phyloP scores from a whole-genome alignment of 805 yeast genomes.

The Metschnikowia proteae region DNA sequence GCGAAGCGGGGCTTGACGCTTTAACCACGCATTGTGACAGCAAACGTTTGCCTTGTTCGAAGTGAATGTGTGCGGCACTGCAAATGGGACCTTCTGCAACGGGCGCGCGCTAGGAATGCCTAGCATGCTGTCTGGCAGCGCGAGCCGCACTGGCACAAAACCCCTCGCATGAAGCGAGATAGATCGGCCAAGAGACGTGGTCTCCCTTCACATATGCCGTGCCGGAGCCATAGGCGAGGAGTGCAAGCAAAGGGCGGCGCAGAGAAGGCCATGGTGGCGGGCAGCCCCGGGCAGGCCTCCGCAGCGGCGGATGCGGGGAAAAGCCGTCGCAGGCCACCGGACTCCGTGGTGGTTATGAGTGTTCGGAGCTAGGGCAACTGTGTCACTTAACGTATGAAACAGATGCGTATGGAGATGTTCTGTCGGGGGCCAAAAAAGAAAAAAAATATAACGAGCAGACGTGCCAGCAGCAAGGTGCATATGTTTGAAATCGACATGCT shows the following conservation, averaged over 20 bases:
- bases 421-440: background rate
- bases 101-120: constrained; percentile 1
- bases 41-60: background rate
- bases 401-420: background rate
- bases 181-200: background rate
- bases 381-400: background rate
- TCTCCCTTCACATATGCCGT: background rate
- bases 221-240: background rate
- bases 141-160: constrained; percentile 1
- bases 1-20: background rate
- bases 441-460: background rate
- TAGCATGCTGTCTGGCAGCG: background rate
- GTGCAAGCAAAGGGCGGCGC: background rate
- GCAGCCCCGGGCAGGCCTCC: too few relatives aligned
- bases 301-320: too few relatives aligned
- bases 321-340: too few relatives aligned
- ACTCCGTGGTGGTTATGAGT: background rate
- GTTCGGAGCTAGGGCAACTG: background rate
- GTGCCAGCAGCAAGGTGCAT: background rate
- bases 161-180: constrained; percentile 4
- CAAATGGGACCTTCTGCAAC: constrained; percentile 1
- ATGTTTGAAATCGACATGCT: constrained; percentile 2
- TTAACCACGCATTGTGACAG: background rate
- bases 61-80: constrained; percentile 1
- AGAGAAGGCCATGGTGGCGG: too few relatives aligned